These are phyloP conservation scores for Talaromyces sp. DNA, from an alignment of 2,329 filamentous ascomycete species.

Conservation along the genomic window DNA sequence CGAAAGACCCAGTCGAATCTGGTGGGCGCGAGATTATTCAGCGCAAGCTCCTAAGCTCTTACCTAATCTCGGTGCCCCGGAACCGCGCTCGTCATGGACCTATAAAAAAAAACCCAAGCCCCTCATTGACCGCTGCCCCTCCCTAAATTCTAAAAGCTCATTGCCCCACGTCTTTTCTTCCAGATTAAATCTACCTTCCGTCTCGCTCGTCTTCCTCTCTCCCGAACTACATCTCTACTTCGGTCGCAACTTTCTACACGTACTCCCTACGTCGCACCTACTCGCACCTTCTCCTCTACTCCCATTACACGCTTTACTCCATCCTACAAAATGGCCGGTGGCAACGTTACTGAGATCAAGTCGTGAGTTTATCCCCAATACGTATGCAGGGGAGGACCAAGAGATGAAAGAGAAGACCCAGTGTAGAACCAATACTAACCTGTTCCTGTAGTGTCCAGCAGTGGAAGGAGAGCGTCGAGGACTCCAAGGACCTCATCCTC, in stretches of 20 bases:
- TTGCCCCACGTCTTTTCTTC: slow-evolving; percentile 7
- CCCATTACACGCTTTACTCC: slow-evolving; percentile 21
- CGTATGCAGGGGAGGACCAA: background rate
- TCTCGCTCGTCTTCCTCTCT: slow-evolving; percentile 12
- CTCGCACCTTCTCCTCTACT: slow-evolving; percentile 18
- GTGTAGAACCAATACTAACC: background rate
- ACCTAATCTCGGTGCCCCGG: slow-evolving; percentile 19
- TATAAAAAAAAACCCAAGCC: slow-evolving; percentile 31
- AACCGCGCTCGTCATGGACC: slow-evolving; percentile 33
- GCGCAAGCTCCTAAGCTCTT: slow-evolving; percentile 11
- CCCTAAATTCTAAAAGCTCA: slow-evolving; percentile 19
- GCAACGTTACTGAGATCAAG: slow-evolving; percentile 28
- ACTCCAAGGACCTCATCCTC: slow-evolving; percentile 63
- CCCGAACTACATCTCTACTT: slow-evolving; percentile 13
- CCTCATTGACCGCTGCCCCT: slow-evolving; percentile 15
- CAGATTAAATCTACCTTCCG: slow-evolving; percentile 22
- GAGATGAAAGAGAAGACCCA: background rate
- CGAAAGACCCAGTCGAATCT: too few species aligned
- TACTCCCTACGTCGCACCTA: slow-evolving; percentile 4
- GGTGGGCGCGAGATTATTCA: slow-evolving; percentile 29
- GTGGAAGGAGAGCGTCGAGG: slow-evolving; percentile 57
- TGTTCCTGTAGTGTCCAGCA: slow-evolving; percentile 55
- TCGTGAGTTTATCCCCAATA: slow-evolving; percentile 22
- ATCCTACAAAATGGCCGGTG: slow-evolving; percentile 26
- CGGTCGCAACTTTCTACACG: slow-evolving; percentile 29